A percentile compares a stretch with the other conserved stretches of the same genome.
Evolutionary conservation across 495 filamentous ascomycete species (phyloP).

Genomic region (Aspergillus mulundensis): DNA sequence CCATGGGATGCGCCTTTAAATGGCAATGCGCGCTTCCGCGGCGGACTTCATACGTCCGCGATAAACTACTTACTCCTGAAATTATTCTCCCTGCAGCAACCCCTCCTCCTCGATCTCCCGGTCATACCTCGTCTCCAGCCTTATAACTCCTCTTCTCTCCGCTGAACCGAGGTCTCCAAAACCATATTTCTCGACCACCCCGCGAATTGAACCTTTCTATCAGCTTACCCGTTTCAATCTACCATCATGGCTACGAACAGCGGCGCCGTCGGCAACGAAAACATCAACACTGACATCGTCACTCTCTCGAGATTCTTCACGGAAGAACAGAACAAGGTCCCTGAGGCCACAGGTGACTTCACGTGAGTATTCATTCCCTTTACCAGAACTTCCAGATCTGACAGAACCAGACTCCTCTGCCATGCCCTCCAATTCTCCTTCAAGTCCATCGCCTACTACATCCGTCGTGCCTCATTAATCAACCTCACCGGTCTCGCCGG

Average conservation of each 20-base stretch:
- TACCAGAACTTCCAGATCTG: neutral
- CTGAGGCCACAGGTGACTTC: slow-evolving; percentile 96
- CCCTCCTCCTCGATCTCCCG: neutral
- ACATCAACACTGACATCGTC: slow-evolving; percentile 92
- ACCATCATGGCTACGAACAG: slow-evolving; percentile 37
- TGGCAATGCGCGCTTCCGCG: slow-evolving; percentile 7
- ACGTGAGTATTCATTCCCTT: slow-evolving; percentile 56
- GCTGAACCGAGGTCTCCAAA: slow-evolving; percentile 28
- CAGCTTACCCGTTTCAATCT: neutral
- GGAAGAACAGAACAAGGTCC: slow-evolving; percentile 89
- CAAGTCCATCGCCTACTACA: slow-evolving; percentile 99
- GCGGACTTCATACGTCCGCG: neutral
- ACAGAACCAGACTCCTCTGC: slow-evolving; percentile 71
- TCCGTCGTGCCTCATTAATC: slow-evolving; percentile 93
- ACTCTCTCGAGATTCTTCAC: slow-evolving; percentile 94
- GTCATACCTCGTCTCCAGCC: slow-evolving; percentile 1
- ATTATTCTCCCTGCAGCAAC: slow-evolving; percentile 3
- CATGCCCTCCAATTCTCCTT: slow-evolving; percentile 98
- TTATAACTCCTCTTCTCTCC: slow-evolving; percentile 18
- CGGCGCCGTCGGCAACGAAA: slow-evolving; percentile 55
- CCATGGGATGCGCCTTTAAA: neutral
- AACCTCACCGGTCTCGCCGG: slow-evolving; percentile 94
- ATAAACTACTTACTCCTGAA: neutral
- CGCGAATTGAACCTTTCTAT: neutral
- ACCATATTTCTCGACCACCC: slow-evolving; percentile 9